Base-by-base conservation (phyloP, 768 basidiomycete species). In the Leucocoprinus birnbaumii region DNA sequence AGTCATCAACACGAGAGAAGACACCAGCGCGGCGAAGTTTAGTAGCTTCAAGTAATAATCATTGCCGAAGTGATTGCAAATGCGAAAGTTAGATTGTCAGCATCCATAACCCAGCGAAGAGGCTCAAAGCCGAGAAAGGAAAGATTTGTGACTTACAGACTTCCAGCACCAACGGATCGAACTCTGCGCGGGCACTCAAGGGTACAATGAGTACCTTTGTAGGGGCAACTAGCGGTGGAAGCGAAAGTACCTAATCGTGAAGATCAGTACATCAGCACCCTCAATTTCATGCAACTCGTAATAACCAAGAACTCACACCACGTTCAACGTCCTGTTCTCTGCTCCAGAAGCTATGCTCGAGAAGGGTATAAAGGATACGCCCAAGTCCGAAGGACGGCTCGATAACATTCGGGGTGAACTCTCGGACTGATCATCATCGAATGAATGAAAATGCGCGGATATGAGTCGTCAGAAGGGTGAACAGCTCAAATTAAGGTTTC, bases 321-420 rank as follows among this genome's bases (percentile, higher is more conserved):
- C 96, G 89, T 59, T 94, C 90, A 24, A 91, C 75, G 68, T 98
- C 96, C 64, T 91, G 84, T 65, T 93, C 94, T 67, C 97, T 85
- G 57, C 83, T 83, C 97, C 96, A 98, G 79, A 87, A 99, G 63
- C 83, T 85, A 76, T 98, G 97, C 70, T 99, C 97, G 31, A 99
- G 84, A 49, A 98, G 78, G 25, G 84, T 85, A 70, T 98, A 98
- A 44, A 98, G 77, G 63, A 98, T 97, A 52, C 96, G 93, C 51
- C 96, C 96, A 61, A 98, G 84, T 57, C 97, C 96, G 71, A 98
- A 97, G 3, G 97, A 99, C 21, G 97, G 95, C 69, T 98, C 96
- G 68, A 98, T 96, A 70, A 99, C 97, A 71, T 98, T 98, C 35
- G 96, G 97, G 53, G 86, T 93, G 73, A 82, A 97, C 72, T 98